Evolutionary conservation across 768 basidiomycete species (phyloP).

Genomic region (Amanita exitialis): DNA sequence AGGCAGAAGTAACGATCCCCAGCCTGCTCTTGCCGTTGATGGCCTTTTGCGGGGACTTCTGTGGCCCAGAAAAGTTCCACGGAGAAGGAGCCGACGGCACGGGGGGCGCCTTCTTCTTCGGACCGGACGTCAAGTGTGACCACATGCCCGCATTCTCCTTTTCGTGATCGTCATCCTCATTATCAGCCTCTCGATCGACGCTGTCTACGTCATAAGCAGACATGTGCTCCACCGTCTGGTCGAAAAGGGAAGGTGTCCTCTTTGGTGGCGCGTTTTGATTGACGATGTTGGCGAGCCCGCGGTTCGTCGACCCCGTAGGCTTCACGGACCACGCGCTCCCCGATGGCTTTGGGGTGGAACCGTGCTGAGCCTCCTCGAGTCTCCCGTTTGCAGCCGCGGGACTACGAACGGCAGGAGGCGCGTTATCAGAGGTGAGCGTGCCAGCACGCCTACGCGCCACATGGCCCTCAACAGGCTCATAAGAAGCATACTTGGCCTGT

Average conservation of each 20-base stretch:
- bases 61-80: background rate
- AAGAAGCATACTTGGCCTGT: constrained; percentile 2
- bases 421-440: background rate
- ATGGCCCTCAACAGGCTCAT: background rate
- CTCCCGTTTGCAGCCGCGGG: background rate
- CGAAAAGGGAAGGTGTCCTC: background rate
- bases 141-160: constrained; percentile 1
- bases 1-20: constrained; percentile 6
- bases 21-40: constrained; percentile 1
- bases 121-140: background rate
- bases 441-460: constrained; percentile 1
- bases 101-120: background rate
- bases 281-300: background rate
- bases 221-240: background rate
- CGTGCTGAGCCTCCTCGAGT: background rate
- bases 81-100: background rate
- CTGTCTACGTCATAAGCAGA: background rate
- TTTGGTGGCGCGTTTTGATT: background rate
- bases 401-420: background rate
- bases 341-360: background rate
- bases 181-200: background rate
- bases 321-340: constrained; percentile 1
- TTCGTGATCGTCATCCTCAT: constrained; percentile 4
- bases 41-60: background rate
- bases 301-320: background rate